phyloP scores from a whole-genome alignment of 306 rosid species.

The Castanopsis chinensis region DNA sequence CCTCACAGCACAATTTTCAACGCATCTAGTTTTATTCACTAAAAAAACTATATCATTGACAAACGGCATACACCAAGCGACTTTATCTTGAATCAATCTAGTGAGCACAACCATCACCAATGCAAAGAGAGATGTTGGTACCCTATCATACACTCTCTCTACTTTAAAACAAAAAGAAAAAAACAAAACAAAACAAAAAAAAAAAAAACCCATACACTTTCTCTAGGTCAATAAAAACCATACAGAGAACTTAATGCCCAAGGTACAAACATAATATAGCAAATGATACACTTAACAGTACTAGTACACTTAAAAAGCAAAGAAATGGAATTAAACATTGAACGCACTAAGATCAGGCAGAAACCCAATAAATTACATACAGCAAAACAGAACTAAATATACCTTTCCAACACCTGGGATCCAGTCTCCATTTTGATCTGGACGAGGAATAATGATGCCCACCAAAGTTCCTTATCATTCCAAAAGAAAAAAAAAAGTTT shows the following conservation, averaged over 20 bases:
- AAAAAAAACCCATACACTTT: no score
- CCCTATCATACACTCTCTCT: no score
- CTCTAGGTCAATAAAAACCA: neutral
- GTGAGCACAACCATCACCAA: no score
- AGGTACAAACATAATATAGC: slow-evolving; percentile 5
- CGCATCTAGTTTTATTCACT: no score
- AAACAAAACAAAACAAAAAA: no score
- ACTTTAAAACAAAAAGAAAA: no score
- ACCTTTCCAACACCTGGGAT: slow-evolving; percentile 77
- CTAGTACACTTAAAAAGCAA: neutral
- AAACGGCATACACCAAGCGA: no score
- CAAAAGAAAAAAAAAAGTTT: slow-evolving; percentile 9
- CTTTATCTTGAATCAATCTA: no score
- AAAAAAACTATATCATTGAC: no score
- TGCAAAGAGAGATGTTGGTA: no score
- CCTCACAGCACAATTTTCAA: no score
- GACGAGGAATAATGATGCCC: slow-evolving; percentile 73
- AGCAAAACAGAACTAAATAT: slow-evolving; percentile 17
- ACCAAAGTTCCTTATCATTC: slow-evolving; percentile 60
- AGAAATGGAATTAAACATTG: neutral
- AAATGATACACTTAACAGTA: neutral
- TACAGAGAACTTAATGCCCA: neutral
- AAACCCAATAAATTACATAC: slow-evolving; percentile 2
- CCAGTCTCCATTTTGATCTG: slow-evolving; percentile 38
- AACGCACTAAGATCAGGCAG: neutral